Base-by-base conservation (phyloP, 1,139 yeast species). In the Scheffersomyces insectosa region DNA sequence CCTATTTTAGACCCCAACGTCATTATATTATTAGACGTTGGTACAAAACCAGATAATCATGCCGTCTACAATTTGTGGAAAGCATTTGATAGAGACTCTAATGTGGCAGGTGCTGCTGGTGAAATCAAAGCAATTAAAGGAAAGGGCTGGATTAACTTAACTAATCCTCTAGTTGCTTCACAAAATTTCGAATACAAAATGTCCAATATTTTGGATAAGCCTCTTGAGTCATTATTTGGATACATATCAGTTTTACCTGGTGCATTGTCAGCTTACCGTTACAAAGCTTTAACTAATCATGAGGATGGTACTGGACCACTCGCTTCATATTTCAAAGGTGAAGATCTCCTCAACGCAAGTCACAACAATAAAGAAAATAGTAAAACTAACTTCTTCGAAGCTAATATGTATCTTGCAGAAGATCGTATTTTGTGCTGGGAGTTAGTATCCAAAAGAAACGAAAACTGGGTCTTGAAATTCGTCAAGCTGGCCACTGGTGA, bases 341-440 rank as follows among this genome's bases (percentile, higher is more conserved):
- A 91, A 63, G 80, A 81, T 37, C 70, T 87, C 47, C 56, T 75
- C 35, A 65, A 65, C 35, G 54, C 54, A 14, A 53, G 54, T 27
- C 39, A 40, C 5, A 55, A 63, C 3, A 59, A 65, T 27, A 61
- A 63, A 34, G 57, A 61, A 33, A 74, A 73, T 47, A 68, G 69
- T 48, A 74, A 72, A 44, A 66, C 75, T 15, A 95, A 89, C 56
- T 91, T 93, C 45, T 93, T 93, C 59, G 90, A 95, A 39, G 96
- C 97, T 3, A 93, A 93, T 63, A 93, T 93, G 98, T 93, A 93
- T 60, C 73, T 93, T 46, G 99, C 99, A 0, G 99, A 93, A 68
- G 99, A 93, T 66, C 85, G 99, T 70, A 91, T 93, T 55, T 70
- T 93, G 50, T 93, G 98, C 66, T 93, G 98, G 97, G 99, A 93